Conservation (phyloP, 208 protist genomes). For the Trypanosoma scelopori region DNA sequence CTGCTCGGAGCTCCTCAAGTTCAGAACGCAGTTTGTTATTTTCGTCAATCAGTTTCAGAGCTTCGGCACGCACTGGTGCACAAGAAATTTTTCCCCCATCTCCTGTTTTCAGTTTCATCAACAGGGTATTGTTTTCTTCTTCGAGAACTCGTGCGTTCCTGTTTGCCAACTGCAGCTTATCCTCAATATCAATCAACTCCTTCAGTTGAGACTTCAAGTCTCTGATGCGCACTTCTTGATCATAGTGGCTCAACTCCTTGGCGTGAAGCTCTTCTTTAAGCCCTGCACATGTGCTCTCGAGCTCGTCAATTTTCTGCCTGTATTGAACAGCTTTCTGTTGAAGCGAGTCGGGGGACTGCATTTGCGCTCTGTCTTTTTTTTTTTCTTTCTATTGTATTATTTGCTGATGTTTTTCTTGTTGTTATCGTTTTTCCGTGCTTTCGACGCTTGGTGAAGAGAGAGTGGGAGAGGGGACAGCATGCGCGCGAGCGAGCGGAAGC, state of each 20-base stretch:
- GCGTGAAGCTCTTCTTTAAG: constrained; percentile 48
- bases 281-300: constrained; percentile 9
- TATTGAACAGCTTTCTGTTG: constrained; percentile 28
- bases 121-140: constrained; percentile 74
- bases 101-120: constrained; percentile 37
- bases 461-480: no score
- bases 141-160: constrained; percentile 72
- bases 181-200: constrained; percentile 49
- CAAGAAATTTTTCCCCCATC: constrained; percentile 16
- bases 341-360: constrained; percentile 9
- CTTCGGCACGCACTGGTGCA: constrained; percentile 32
- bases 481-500: no score
- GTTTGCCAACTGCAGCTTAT: constrained; percentile 72
- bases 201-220: constrained; percentile 50
- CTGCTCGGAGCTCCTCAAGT: constrained; percentile 26
- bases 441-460: no score
- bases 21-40: constrained; percentile 43
- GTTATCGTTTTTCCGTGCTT: no score
- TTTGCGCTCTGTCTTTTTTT: no score
- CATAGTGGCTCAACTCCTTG: constrained; percentile 71
- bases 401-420: not conserved
- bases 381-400: constrained; percentile 15
- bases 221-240: constrained; percentile 67
- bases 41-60: constrained; percentile 58
- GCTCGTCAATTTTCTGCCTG: constrained; percentile 23